phyloP scores from a whole-genome alignment of 169 alveolate species.

The Cryptosporidium sp. region DNA sequence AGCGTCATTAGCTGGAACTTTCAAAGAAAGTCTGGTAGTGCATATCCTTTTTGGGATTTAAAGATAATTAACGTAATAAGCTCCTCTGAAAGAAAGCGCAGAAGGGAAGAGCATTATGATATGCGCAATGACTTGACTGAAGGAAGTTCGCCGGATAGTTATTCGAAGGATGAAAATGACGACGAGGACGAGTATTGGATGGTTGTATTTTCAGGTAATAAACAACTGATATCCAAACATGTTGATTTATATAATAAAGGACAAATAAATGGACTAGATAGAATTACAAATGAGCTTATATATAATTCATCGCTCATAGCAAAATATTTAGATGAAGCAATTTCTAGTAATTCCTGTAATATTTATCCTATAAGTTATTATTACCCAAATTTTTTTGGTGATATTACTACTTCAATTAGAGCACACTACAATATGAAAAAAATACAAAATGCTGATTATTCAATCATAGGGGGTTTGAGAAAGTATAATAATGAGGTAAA shows the following conservation, averaged over 20 bases:
- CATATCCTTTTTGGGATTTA: constrained; percentile 73
- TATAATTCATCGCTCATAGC: constrained; percentile 43
- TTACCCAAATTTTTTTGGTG: constrained; percentile 87
- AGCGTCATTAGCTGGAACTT: constrained; percentile 49
- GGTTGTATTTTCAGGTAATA: constrained; percentile 22
- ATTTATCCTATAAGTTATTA: constrained; percentile 62
- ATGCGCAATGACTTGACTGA: background rate
- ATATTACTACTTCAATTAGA: constrained; percentile 83
- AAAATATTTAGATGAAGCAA: constrained; percentile 51
- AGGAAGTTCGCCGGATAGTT: background rate
- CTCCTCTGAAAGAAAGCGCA: constrained; percentile 10
- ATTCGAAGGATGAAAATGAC: constrained; percentile 15
- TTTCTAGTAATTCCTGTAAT: background rate
- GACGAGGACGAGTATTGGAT: constrained; percentile 60
- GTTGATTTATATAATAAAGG: constrained; percentile 63
- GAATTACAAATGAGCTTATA: constrained; percentile 48
- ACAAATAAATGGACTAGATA: constrained; percentile 43
- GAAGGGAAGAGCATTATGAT: background rate
- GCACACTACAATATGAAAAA: constrained; percentile 87
- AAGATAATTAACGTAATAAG: constrained; percentile 30
- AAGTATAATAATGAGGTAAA: constrained; percentile 85
- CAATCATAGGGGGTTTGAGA: constrained; percentile 85
- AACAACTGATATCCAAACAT: constrained; percentile 33
- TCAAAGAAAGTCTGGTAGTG: constrained; percentile 34
- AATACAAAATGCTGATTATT: constrained; percentile 83